Conservation (phyloP, 129 eudicot species). For the Erigeron canadensis region DNA sequence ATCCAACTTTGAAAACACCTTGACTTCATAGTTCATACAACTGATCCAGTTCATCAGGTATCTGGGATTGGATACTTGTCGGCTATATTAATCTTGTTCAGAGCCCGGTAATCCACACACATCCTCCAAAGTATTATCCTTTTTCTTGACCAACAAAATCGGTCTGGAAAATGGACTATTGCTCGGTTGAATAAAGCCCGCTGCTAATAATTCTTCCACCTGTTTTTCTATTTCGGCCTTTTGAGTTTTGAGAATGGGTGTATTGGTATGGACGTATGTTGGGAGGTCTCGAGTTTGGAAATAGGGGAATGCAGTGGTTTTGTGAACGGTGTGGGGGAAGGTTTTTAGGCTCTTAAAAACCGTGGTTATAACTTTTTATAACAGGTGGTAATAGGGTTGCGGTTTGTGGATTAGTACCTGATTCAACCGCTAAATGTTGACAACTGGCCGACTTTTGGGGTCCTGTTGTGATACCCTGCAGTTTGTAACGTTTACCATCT, state of each 20-base stretch:
- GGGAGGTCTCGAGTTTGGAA: not conserved
- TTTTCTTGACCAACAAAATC: conserved; percentile 11
- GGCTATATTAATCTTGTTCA: conserved; percentile 2
- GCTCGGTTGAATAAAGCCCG: conserved; percentile 6
- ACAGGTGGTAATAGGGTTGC: not conserved
- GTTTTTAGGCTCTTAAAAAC: not conserved
- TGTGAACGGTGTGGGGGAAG: not conserved
- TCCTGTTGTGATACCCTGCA: not conserved
- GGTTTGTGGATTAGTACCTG: not conserved
- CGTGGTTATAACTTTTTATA: not conserved
- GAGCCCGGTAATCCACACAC: conserved; percentile 3
- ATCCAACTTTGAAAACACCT: not conserved
- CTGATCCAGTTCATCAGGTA: not conserved
- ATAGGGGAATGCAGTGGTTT: not conserved
- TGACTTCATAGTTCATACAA: not conserved
- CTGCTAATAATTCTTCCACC: not conserved
- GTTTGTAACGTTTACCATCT: conserved; percentile 1
- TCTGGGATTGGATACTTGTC: not conserved
- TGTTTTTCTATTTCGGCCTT: conserved; percentile 5
- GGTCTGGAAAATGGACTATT: conserved; percentile 17
- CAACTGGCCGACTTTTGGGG: not conserved
- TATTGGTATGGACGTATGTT: not conserved
- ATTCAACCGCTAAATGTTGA: conserved; percentile 1
- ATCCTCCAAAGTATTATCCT: conserved; percentile 1
- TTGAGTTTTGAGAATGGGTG: not conserved